A percentile compares a stretch with the other conserved stretches of the same genome.
These are phyloP conservation scores for Areca catechu DNA, from an alignment of 176 grass and related monocot species.

Conservation along the genomic window DNA sequence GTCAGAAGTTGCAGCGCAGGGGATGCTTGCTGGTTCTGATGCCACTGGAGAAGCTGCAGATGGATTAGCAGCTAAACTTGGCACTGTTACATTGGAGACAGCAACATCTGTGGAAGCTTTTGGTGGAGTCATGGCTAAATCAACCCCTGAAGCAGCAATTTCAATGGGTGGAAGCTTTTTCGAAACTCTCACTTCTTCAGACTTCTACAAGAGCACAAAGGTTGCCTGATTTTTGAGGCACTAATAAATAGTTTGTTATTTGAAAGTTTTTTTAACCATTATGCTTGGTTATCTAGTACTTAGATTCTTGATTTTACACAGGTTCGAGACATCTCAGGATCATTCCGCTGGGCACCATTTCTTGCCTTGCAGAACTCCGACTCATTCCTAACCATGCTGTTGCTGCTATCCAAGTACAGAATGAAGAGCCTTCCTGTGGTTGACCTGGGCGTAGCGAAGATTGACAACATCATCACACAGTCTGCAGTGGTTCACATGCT, in stretches of 20 bases:
- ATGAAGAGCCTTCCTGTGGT: slow-evolving; percentile 96
- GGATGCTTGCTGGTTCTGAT: not conserved
- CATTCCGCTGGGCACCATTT: slow-evolving; percentile 94
- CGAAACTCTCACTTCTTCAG: slow-evolving; percentile 76
- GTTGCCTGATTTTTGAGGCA: slow-evolving; percentile 26
- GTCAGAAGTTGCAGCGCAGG: slow-evolving; percentile 19
- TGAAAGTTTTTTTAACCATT: no score
- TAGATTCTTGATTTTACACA: slow-evolving; percentile 2
- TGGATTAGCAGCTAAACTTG: slow-evolving; percentile 51
- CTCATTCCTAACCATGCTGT: slow-evolving; percentile 89
- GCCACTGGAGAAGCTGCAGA: slow-evolving; percentile 22
- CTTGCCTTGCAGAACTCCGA: slow-evolving; percentile 88
- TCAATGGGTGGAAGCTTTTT: slow-evolving; percentile 81
- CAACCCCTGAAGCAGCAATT: slow-evolving; percentile 9
- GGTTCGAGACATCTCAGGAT: slow-evolving; percentile 79
- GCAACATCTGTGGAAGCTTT: not conserved
- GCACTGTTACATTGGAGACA: slow-evolving; percentile 39
- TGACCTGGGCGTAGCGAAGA: slow-evolving; percentile 63
- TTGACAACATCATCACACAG: slow-evolving; percentile 92
- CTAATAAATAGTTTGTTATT: no score
- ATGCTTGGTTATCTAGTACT: no score
- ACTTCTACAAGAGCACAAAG: slow-evolving; percentile 96
- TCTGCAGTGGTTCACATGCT: slow-evolving; percentile 92
- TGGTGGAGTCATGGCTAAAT: slow-evolving; percentile 14
- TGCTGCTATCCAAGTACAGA: slow-evolving; percentile 90